A percentile compares a stretch with the other conserved stretches of the same genome.
Evolutionary conservation across 1,139 yeast genomes (phyloP).

Genomic region (Martiniozyma asiatica): DNA sequence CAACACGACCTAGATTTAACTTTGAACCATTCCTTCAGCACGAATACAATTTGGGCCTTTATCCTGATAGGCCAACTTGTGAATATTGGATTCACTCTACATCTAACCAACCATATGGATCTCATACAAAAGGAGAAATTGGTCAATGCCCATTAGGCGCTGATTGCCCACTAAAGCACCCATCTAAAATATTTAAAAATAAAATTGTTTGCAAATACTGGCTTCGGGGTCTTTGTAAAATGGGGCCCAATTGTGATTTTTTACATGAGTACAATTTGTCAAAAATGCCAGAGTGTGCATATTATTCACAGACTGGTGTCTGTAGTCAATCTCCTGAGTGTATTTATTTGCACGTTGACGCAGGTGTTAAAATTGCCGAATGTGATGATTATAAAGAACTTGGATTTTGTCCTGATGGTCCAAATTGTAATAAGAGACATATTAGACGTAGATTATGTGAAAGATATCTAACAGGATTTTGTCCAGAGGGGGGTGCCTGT

Average conservation of each 20-base stretch:
- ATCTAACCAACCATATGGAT: conserved; percentile 7
- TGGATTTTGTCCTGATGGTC: conserved; percentile 93
- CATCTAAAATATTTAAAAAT: conserved; percentile 67
- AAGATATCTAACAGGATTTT: conserved; percentile 80
- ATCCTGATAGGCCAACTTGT: conserved; percentile 87
- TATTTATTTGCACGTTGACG: conserved; percentile 83
- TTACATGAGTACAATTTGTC: conserved; percentile 88
- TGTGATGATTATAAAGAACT: conserved; percentile 64
- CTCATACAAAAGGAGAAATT: conserved; percentile 2
- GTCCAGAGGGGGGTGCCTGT: conserved; percentile 66
- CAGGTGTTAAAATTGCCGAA: conserved; percentile 74
- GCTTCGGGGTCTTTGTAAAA: conserved; percentile 94
- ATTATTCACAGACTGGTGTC: conserved; percentile 76
- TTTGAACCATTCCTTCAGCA: conserved; percentile 75
- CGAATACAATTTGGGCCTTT: conserved; percentile 73
- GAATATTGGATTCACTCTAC: conserved; percentile 59
- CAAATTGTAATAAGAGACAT: conserved; percentile 75
- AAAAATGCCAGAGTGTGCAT: conserved; percentile 95
- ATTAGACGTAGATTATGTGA: conserved; percentile 70
- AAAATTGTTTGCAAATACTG: conserved; percentile 96
- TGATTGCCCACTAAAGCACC: conserved; percentile 82
- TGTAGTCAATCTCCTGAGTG: conserved; percentile 96
- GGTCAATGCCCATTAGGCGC: conserved; percentile 72
- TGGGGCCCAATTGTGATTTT: conserved; percentile 93
- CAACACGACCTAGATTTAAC: conserved; percentile 9